Evolutionary conservation across 2,329 filamentous ascomycete species (phyloP), one percentile per base, ranked within the genome.

Genomic region (Epichloe gansuensis): DNA sequence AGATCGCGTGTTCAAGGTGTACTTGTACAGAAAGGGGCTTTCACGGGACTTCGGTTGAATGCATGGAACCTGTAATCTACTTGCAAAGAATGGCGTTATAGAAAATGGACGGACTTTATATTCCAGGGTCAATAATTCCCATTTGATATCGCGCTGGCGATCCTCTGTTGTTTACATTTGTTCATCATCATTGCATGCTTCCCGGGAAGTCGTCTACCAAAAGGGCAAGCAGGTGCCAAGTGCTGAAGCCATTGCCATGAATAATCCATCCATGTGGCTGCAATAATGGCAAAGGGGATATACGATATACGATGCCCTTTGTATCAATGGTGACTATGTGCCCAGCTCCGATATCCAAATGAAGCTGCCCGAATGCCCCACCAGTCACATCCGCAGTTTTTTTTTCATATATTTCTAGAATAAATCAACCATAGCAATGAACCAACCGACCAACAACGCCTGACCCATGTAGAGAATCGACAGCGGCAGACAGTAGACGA

Each of bases 1-100:
- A 43, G 5, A 7, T 25, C 25, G 41, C 41, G 25, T 21, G 5
- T 12, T 12, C 17, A 9, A 21, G 41, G 12, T 43, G 41, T 43
- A 25, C 13, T 43, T 43, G 11, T 43, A 25, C 17, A 17, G 41
- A 43, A 11, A 25, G 17, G 17, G 17, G 21, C 17, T 43, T 25
- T 43, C 17, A 43, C 17, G 17, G n/a, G n/a, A 43, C 17, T 9
- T 43, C 7, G n/a, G 17, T 21, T 43, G 41, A 17, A 43, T 21
- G 41, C 41, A 43, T 43, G n/a, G 17, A 12, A 23, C n/a, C 12
- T 43, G 41, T 13, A 6, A 12, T 43, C 12, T 21, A 43, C 23
- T 21, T 43, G 31, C 52, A 25, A 42, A 35, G 37, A 51, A 50
- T 44, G 63, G 63, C 63, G 63, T 65, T 65, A 34, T 21, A 15